Conservation (phyloP, 441 rosid genomes). For the Eruca vesicaria region DNA sequence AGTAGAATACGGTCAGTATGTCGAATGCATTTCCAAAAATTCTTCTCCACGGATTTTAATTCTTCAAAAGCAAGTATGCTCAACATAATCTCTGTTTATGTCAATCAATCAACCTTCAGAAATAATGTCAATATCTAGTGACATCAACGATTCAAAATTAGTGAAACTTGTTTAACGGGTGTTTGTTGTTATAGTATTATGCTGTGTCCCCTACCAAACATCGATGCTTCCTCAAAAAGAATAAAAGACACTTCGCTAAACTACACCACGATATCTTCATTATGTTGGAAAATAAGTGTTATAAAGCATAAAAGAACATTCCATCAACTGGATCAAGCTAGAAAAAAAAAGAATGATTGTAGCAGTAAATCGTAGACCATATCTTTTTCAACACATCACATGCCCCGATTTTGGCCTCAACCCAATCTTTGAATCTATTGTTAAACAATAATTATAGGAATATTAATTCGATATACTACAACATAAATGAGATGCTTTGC, state of each 20-base stretch:
- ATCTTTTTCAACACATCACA: constrained; percentile 39
- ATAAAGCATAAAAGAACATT: not conserved
- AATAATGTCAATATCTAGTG: not conserved
- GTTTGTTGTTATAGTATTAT: constrained; percentile 8
- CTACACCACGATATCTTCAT: constrained; percentile 13
- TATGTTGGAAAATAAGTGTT: not conserved
- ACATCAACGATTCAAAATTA: not conserved
- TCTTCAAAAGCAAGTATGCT: not conserved
- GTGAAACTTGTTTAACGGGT: constrained; percentile 17
- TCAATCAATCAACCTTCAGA: not conserved
- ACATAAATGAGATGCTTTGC: constrained; percentile 49
- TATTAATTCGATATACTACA: constrained; percentile 19
- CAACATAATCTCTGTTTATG: not conserved
- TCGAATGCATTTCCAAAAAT: not conserved
- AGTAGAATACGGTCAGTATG: not conserved
- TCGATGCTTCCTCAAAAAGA: not conserved
- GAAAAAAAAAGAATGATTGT: not conserved
- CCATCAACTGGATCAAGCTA: not conserved
- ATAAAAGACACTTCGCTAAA: not conserved
- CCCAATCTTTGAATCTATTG: constrained; percentile 2
- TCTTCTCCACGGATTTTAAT: not conserved
- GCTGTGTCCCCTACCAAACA: constrained; percentile 31
- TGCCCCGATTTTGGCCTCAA: constrained; percentile 30
- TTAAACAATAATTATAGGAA: constrained; percentile 18
- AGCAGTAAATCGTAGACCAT: constrained; percentile 20